Evolutionary conservation across 2,329 filamentous ascomycete genomes (phyloP).

Genomic region (Chaetomium sp.): DNA sequence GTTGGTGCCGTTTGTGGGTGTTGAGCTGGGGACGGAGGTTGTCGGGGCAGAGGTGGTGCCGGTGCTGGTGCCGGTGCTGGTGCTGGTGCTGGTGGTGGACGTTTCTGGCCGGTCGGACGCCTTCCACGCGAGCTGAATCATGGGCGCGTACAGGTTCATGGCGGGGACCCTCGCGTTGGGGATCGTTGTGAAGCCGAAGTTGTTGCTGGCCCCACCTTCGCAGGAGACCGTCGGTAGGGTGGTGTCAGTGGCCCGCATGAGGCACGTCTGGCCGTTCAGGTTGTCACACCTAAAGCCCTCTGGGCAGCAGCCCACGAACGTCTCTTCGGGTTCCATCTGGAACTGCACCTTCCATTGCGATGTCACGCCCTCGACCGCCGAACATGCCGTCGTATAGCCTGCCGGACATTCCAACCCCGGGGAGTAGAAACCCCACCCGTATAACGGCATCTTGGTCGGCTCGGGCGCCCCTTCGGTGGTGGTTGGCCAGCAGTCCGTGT

Average conservation of each 20-base stretch:
- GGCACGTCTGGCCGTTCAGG: constrained; percentile 29
- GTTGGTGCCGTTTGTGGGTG: background rate
- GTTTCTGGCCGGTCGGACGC: constrained; percentile 19
- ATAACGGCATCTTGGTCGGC: constrained; percentile 30
- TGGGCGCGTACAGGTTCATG: constrained; percentile 29
- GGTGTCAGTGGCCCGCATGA: background rate
- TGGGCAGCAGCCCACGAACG: constrained; percentile 32
- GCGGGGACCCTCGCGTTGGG: constrained; percentile 1
- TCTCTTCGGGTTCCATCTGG: constrained; percentile 26
- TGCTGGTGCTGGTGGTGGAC: background rate
- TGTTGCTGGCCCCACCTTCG: constrained; percentile 8
- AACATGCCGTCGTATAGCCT: constrained; percentile 40
- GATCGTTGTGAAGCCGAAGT: constrained; percentile 25
- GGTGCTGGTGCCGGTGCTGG: background rate
- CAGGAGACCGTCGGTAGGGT: constrained; percentile 22
- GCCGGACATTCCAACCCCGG: constrained; percentile 40
- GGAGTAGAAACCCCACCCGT: constrained; percentile 43
- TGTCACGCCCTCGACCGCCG: constrained; percentile 34
- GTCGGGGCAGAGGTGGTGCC: background rate
- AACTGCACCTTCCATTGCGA: constrained; percentile 28
- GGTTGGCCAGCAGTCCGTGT: constrained; percentile 40
- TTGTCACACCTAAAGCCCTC: constrained; percentile 29
- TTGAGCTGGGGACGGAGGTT: background rate
- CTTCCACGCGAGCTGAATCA: constrained; percentile 33
- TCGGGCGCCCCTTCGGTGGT: constrained; percentile 22